phyloP scores from a whole-genome alignment of 2,329 filamentous ascomycete genomes.

The Akanthomyces muscarius region DNA sequence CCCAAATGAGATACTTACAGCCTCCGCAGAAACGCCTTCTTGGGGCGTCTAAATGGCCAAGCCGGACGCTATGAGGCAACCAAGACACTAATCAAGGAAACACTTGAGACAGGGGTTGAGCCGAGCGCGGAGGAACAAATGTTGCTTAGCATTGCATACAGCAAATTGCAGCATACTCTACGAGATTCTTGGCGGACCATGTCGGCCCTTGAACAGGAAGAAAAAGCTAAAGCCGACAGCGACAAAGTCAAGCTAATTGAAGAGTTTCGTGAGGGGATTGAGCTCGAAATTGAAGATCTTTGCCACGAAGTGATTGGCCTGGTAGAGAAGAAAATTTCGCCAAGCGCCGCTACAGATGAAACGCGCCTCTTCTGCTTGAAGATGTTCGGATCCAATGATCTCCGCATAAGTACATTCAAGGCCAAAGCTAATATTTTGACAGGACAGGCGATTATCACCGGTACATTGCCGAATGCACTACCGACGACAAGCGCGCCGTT shows the following conservation, averaged over 20 bases:
- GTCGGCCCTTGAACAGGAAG: background rate
- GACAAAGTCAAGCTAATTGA: background rate
- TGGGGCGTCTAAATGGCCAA: conserved; percentile 3
- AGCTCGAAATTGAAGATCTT: background rate
- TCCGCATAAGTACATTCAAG: background rate
- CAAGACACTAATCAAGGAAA: background rate
- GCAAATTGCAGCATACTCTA: conserved; percentile 1
- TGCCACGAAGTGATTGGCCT: conserved; percentile 5
- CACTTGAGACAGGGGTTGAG: background rate
- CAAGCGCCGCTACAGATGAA: background rate
- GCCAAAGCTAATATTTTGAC: background rate
- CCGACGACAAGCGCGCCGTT: background rate
- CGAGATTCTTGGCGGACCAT: background rate
- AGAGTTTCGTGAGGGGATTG: background rate
- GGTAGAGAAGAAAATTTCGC: background rate
- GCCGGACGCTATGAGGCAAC: background rate
- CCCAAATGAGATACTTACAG: background rate
- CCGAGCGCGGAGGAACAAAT: background rate
- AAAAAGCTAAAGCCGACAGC: background rate
- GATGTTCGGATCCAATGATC: background rate
- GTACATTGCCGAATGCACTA: conserved; percentile 6
- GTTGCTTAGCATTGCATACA: conserved; percentile 3
- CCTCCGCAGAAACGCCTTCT: background rate
- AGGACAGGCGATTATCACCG: conserved; percentile 11
- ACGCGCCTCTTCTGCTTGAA: background rate